phyloP scores from a whole-genome alignment of 352 stramenopile genomes.

The Aphanomyces astaci region DNA sequence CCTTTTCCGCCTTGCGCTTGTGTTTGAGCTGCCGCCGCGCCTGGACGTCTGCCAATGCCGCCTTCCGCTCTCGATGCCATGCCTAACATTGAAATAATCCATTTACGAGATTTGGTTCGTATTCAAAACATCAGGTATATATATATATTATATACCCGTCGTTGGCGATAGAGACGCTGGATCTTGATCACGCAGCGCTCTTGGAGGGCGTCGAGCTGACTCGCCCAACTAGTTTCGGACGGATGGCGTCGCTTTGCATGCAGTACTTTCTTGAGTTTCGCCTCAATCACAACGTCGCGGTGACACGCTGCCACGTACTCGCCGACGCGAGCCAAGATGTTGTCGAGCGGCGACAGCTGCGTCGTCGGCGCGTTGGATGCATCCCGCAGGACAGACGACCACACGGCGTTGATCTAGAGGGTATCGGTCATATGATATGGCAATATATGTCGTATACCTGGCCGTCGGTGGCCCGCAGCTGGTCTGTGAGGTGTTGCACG shows the following conservation, averaged over 20 bases:
- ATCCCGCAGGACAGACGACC: conserved; percentile 10
- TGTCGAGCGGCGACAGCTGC: not conserved
- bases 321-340: conserved; percentile 52
- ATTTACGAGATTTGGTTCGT: no score
- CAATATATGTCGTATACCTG: conserved; percentile 26
- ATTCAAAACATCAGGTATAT: no score
- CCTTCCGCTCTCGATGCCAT: conserved; percentile 2
- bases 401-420: conserved; percentile 17
- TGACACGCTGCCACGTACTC: conserved; percentile 44
- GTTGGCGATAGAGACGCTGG: conserved; percentile 55
- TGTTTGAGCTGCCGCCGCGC: conserved; percentile 28
- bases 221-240: conserved; percentile 41
- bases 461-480: conserved; percentile 41
- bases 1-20: conserved; percentile 44
- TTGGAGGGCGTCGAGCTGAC: conserved; percentile 61
- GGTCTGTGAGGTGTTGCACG: conserved; percentile 42
- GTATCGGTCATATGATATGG: not conserved
- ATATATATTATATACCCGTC: conserved; percentile 27
- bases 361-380: not conserved
- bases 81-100: no score
- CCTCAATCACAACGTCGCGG: conserved; percentile 44
- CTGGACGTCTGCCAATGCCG: not conserved
- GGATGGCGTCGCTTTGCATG: not conserved
- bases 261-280: conserved; percentile 43
- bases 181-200: conserved; percentile 63